A percentile compares a stretch with the other conserved stretches of the same genome.
These are phyloP conservation scores for Arthrobotrys conoides DNA, from an alignment of 2,329 filamentous ascomycete genomes.

Conservation along the genomic window DNA sequence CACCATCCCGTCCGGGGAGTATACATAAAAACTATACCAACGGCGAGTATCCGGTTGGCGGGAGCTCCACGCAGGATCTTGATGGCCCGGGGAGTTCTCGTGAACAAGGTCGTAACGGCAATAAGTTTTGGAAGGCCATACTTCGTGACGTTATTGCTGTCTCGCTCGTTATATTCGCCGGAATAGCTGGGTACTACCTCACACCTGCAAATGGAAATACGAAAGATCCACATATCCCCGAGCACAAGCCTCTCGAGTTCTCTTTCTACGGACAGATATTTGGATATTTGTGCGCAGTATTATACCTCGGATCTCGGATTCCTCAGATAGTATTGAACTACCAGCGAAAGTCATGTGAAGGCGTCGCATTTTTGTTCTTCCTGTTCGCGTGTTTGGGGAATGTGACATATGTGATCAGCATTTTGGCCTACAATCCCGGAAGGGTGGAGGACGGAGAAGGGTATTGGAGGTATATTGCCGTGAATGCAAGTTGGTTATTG, in stretches of 20 bases:
- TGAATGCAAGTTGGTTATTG: constrained; percentile 91
- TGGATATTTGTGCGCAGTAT: constrained; percentile 88
- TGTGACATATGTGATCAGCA: constrained; percentile 90
- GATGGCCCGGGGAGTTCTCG: constrained; percentile 67
- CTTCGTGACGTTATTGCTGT: constrained; percentile 83
- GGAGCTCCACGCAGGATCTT: constrained; percentile 65
- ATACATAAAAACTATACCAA: constrained; percentile 55
- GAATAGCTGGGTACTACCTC: constrained; percentile 88
- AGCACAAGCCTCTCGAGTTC: constrained; percentile 74
- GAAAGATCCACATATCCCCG: constrained; percentile 66
- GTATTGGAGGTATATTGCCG: constrained; percentile 85
- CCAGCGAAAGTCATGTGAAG: constrained; percentile 91
- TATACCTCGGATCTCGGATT: constrained; percentile 90
- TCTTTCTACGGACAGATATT: constrained; percentile 88
- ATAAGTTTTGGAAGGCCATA: constrained; percentile 68
- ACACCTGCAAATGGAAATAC: constrained; percentile 68
- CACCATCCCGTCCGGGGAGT: constrained; percentile 66
- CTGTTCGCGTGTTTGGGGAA: constrained; percentile 97
- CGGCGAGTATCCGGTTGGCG: constrained; percentile 66
- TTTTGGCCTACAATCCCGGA: constrained; percentile 90
- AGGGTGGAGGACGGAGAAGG: constrained; percentile 63
- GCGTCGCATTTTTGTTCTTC: constrained; percentile 94
- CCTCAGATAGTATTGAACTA: constrained; percentile 95
- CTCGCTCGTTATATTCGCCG: constrained; percentile 84
- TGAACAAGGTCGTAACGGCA: not conserved